Percentiles rank a stretch among this genome's conserved stretches.
Conservation (phyloP, 495 filamentous ascomycete genomes). For the Trichoderma reesei region DNA sequence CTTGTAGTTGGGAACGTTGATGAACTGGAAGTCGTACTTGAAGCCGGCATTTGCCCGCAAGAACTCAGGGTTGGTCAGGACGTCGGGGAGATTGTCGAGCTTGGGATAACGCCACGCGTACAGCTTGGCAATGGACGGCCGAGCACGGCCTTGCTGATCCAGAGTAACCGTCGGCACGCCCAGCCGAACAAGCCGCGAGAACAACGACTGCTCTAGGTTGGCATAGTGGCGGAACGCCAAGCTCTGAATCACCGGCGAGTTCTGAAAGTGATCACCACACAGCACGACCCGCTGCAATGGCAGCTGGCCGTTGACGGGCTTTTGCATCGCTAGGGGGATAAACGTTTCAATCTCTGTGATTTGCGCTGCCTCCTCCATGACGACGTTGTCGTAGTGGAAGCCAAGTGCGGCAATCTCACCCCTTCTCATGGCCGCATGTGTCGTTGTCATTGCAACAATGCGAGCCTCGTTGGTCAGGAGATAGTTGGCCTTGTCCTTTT, state of each 20-base stretch:
- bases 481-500: conserved; percentile 90
- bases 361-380: conserved; percentile 98
- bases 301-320: conserved; percentile 60
- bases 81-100: conserved; percentile 68
- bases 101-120: conserved; percentile 89
- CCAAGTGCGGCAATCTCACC: conserved; percentile 84
- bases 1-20: conserved; percentile 92
- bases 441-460: conserved; percentile 96
- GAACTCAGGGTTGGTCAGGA: conserved; percentile 61
- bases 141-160: conserved; percentile 84
- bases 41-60: conserved; percentile 83
- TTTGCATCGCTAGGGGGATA: conserved; percentile 84
- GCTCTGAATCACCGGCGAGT: conserved; percentile 91
- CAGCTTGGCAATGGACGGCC: conserved; percentile 76
- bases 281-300: conserved; percentile 81
- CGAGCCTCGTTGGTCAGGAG: conserved; percentile 89
- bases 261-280: conserved; percentile 92
- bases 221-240: conserved; percentile 94
- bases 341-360: conserved; percentile 98
- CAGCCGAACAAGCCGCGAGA: conserved; percentile 79
- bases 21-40: conserved; percentile 90
- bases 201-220: conserved; percentile 90
- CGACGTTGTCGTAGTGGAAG: conserved; percentile 94
- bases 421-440: conserved; percentile 94
- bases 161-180: conserved; percentile 84